Evolutionary conservation across 805 yeast genomes (phyloP).

Genomic region (Ogataea paraovalis): DNA sequence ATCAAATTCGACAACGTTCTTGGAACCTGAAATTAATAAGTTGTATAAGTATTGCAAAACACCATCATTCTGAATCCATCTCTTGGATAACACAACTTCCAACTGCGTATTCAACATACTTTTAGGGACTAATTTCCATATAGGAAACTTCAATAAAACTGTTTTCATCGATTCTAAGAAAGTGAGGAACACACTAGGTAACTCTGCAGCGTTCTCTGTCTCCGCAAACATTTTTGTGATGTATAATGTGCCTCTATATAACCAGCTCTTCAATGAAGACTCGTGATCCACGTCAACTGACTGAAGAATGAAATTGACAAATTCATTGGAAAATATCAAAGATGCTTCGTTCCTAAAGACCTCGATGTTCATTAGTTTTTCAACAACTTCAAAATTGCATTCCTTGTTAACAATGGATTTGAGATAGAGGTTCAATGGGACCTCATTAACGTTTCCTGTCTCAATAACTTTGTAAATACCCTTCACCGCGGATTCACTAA

Average conservation of each 20-base stretch:
- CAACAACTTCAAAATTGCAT: slow-evolving; percentile 2
- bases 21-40: slow-evolving; percentile 36
- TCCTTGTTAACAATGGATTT: slow-evolving; percentile 5
- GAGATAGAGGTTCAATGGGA: slow-evolving; percentile 10
- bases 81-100: slow-evolving; percentile 50
- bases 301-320: slow-evolving; percentile 12
- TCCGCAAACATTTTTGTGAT: slow-evolving; percentile 66
- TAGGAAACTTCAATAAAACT: slow-evolving; percentile 27
- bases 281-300: slow-evolving; percentile 11
- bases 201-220: slow-evolving; percentile 18
- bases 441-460: not conserved
- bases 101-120: slow-evolving; percentile 57
- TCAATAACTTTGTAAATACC: slow-evolving; percentile 8
- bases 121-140: slow-evolving; percentile 41
- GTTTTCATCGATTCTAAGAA: slow-evolving; percentile 32
- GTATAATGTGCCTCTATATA: slow-evolving; percentile 52
- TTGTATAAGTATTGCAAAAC: slow-evolving; percentile 45
- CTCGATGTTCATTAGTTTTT: slow-evolving; percentile 16
- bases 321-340: slow-evolving; percentile 26
- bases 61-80: slow-evolving; percentile 40
- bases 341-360: slow-evolving; percentile 32
- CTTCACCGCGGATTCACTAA: slow-evolving; percentile 3
- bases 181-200: slow-evolving; percentile 26
- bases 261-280: slow-evolving; percentile 44
- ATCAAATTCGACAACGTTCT: slow-evolving; percentile 37